A percentile compares a stretch with the other conserved stretches of the same genome.
These are phyloP conservation scores for Furcasterigmium furcatum DNA, from an alignment of 2,329 filamentous ascomycete species.

Conservation along the genomic window DNA sequence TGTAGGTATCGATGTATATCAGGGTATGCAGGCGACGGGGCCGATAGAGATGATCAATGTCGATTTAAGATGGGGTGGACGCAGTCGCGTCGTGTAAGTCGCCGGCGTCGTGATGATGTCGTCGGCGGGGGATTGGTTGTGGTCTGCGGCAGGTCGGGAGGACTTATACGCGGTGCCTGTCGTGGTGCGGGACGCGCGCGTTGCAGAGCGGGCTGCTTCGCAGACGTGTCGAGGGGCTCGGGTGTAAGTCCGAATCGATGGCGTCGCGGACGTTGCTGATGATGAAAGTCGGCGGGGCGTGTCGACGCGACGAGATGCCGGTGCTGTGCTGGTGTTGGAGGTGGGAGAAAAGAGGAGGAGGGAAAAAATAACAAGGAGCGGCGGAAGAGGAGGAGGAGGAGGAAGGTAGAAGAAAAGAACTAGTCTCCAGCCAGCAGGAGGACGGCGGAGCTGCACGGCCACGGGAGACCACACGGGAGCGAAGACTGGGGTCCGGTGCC, in stretches of 20 bases:
- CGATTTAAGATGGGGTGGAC: slow-evolving; percentile 1
- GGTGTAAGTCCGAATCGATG: background rate
- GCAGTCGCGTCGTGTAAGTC: slow-evolving; percentile 15
- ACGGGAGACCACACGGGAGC: background rate
- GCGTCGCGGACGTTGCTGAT: slow-evolving; percentile 5
- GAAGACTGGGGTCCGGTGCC: slow-evolving; percentile 1
- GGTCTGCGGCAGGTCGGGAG: slow-evolving; percentile 8
- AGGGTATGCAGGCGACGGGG: too few relatives aligned
- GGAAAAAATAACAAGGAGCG: slow-evolving; percentile 20
- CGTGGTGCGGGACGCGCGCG: slow-evolving; percentile 9
- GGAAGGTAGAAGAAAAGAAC: slow-evolving; percentile 25
- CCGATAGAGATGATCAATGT: too few relatives aligned
- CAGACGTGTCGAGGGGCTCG: slow-evolving; percentile 9
- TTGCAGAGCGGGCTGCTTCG: background rate
- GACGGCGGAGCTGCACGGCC: background rate
- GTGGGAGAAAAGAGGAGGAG: slow-evolving; percentile 12
- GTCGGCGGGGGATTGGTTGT: slow-evolving; percentile 10
- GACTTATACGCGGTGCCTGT: slow-evolving; percentile 12
- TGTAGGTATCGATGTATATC: too few relatives aligned
- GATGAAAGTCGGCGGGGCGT: too few relatives aligned
- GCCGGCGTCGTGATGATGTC: slow-evolving; percentile 7
- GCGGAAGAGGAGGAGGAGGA: slow-evolving; percentile 24
- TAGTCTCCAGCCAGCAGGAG: slow-evolving; percentile 6
- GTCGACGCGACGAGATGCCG: slow-evolving; percentile 2
- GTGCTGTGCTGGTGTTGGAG: slow-evolving; percentile 7